Base-by-base conservation (phyloP, 345 rosid species). In the Syzygium jambos region DNA sequence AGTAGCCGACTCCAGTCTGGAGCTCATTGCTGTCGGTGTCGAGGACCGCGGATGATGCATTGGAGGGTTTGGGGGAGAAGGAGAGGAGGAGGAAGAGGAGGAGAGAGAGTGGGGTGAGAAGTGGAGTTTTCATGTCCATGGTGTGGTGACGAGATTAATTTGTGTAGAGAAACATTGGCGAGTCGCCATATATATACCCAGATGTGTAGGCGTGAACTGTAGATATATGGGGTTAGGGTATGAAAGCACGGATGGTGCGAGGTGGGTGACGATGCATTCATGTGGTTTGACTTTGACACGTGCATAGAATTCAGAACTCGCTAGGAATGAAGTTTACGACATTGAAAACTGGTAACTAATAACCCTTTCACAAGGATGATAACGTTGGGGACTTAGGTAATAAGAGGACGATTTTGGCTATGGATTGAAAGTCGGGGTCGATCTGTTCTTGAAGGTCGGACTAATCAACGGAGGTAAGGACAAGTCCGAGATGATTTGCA, bases 1-100 rank as follows among this genome's bases (percentile, higher is more conserved):
- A 89, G 82, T 93, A 92, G 2, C 85, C 23, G 2, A 51, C 55
- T 27, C 90, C 90, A 3, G 91, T 85, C 9, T 34, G 80, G 86
- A 91, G 90, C 52, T 57, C 15, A 78, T 89, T 30, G 29, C 89
- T 88, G 12, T 61, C 1, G 27, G 87, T 86, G 86, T 92, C 94
- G 6, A 89, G 87, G 80, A 93, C 91, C 1, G 88, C 84, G n/a
- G 88, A 87, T 1, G 9, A 51, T 52, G 85, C 90, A 11, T 43
- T n/a, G 43, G 87, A 86, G 73, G 86, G 87, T 86, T 83, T 80
- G n/a, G 88, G 53, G 25, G 53, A 57, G 7, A 87, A 87, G 87
- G 78, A 85, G 27, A 87, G 63, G 84, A 90, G 43, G 84, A 89
- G 85, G 84, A 90, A 78, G 38, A 85, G 80, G 77, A 88, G 84